Base-by-base conservation (phyloP, 495 filamentous ascomycete species). In the Lophiotrema nucula region DNA sequence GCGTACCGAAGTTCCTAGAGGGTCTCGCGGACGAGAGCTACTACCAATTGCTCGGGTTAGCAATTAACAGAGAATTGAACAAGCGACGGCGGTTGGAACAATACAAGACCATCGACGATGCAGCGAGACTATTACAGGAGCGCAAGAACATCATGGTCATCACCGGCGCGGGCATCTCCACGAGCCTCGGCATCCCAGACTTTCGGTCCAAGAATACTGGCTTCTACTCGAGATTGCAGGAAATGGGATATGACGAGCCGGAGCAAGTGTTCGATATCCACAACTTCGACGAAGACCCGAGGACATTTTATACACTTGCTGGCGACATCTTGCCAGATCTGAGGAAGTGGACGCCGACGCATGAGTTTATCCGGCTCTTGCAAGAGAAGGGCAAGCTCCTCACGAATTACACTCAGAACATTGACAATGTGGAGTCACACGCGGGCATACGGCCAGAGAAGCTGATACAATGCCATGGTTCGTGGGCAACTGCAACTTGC, bases 391-490 rank as follows among this genome's bases (percentile, higher is more conserved):
- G 83, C 19, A 96, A 95, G 67, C 82, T 98, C 18, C 79, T 97
- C 46, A 97, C 92, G 23, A 96, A 97, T 72, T 98, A 96, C 74
- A 95, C 92, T 1, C 93, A 98, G 70, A 98, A 98, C 69, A 98
- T 98, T 64, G 93, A 98, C 75, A 97, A 97, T 65, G 86, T 98
- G 44, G 93, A 98, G 69, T 83, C 82, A 27, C 84, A 88, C 53
- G 93, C 92, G 1, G 93, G 93, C 13, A 92, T 98, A 44, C 67
- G 71, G 4, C 78, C 83, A 0, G 87, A 92, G 31, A 96, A 95
- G 56, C 83, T 98, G 11, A 86, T 98, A 19, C 93, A 98, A 70
- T 97, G 93, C 68, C 93, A 98, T 62, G 93, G 93, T 47, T 93
- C 88, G 12, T 98, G 96, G 69, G 93, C 92, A 10, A 92, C 85